phyloP scores from a whole-genome alignment of 208 protist genomes.

The Eutreptiella sp. region DNA sequence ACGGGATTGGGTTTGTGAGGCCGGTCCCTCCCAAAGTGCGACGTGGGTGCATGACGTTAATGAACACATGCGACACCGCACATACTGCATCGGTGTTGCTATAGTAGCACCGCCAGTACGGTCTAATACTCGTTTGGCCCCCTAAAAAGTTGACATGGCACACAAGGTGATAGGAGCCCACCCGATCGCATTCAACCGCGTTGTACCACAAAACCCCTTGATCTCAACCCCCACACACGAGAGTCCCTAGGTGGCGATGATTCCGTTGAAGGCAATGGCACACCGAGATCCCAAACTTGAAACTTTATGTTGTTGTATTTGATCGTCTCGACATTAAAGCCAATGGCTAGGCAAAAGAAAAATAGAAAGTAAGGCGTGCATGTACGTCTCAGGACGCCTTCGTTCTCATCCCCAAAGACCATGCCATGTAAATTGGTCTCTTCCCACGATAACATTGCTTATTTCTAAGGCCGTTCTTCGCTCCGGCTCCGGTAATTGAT shows the following conservation, averaged over 20 bases:
- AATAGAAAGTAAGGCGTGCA: slow-evolving; percentile 21
- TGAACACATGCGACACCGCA: background rate
- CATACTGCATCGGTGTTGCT: slow-evolving; percentile 60
- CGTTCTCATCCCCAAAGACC: no score
- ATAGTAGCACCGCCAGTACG: slow-evolving; percentile 86
- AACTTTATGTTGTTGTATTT: slow-evolving; percentile 76
- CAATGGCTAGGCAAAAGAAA: slow-evolving; percentile 52
- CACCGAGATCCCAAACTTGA: slow-evolving; percentile 44
- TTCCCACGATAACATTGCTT: no score
- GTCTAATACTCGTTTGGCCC: slow-evolving; percentile 43
- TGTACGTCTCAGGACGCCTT: no score
- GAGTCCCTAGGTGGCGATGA: slow-evolving; percentile 29
- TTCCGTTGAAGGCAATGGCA: no score
- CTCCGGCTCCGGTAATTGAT: no score
- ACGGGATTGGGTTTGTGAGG: background rate
- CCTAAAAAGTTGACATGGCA: background rate
- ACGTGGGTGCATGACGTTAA: background rate
- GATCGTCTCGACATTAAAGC: slow-evolving; percentile 78
- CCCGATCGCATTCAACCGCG: background rate
- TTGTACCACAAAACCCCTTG: no score
- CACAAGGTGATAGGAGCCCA: background rate
- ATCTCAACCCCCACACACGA: no score
- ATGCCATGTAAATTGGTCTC: no score
- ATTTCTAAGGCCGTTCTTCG: no score
- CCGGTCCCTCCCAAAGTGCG: no score